These are phyloP conservation scores for Myrica gale DNA, from an alignment of 306 rosid genomes.

Conservation along the genomic window DNA sequence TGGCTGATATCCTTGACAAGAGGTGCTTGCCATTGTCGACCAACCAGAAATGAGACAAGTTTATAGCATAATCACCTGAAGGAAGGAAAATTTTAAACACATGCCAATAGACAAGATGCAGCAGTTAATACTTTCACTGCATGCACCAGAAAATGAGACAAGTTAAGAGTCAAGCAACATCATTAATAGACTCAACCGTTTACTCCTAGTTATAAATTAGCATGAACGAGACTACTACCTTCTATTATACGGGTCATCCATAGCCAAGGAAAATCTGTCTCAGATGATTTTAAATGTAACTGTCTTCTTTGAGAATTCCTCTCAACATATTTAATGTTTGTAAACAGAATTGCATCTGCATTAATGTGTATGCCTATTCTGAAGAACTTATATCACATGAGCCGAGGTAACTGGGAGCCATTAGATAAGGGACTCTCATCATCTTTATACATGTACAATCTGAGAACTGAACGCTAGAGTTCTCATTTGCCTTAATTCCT, in stretches of 20 bases:
- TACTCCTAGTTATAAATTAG: not conserved
- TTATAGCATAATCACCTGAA: not conserved
- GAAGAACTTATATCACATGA: not conserved
- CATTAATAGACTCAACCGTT: not conserved
- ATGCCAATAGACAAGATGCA: not conserved
- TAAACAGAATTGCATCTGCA: not conserved
- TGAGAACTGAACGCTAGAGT: not conserved
- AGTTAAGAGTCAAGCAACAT: not conserved
- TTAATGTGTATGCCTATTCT: not conserved
- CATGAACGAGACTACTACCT: not conserved
- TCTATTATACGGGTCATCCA: not conserved
- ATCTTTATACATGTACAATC: not conserved
- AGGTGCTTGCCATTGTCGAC: conserved; percentile 24
- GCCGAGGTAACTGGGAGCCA: not conserved
- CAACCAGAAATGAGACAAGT: conserved; percentile 6
- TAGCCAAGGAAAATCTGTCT: not conserved
- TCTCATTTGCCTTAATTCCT: not conserved
- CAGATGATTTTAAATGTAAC: not conserved
- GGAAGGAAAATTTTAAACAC: not conserved
- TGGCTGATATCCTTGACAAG: conserved; percentile 11
- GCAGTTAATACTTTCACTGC: not conserved
- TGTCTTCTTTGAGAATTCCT: not conserved
- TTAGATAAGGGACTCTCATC: not conserved
- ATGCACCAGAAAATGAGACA: not conserved
- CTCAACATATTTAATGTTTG: not conserved